A percentile compares a stretch with the other conserved stretches of the same genome.
Evolutionary conservation across 139 green algal species (phyloP).

Genomic region (Picochlorum sp.): DNA sequence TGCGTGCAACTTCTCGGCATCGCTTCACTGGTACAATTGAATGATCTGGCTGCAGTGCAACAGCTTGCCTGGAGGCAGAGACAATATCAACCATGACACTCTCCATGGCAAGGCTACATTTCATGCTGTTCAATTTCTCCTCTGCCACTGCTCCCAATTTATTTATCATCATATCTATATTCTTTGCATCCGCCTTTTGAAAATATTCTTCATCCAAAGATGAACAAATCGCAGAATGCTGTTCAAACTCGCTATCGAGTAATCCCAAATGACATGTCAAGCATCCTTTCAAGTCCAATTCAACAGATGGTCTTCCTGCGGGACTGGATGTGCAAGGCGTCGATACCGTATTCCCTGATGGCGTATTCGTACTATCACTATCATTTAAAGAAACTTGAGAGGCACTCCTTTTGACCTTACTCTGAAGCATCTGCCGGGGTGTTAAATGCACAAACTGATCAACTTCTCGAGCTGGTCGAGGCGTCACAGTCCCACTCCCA

Average conservation of each 20-base stretch:
- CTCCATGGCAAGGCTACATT: background rate
- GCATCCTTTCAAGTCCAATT: constrained; percentile 13
- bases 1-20: constrained; percentile 23
- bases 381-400: too few species aligned
- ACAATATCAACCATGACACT: constrained; percentile 28
- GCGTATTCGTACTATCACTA: too few species aligned
- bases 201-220: constrained; percentile 24
- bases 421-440: too few species aligned
- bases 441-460: too few species aligned
- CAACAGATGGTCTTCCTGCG: too few species aligned
- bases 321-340: background rate
- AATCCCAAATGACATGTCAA: constrained; percentile 39
- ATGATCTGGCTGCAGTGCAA: constrained; percentile 43
- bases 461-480: background rate
- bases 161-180: constrained; percentile 25
- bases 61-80: constrained; percentile 27
- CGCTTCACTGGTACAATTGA: constrained; percentile 24
- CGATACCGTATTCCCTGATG: too few species aligned
- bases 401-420: too few species aligned
- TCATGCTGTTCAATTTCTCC: constrained; percentile 11
- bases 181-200: background rate
- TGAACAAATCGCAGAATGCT: constrained; percentile 31
- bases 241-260: constrained; percentile 12
- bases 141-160: constrained; percentile 16
- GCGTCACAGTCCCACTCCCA: background rate